Conservation (phyloP, 2,329 filamentous ascomycete species). For the Alternaria longipes region DNA sequence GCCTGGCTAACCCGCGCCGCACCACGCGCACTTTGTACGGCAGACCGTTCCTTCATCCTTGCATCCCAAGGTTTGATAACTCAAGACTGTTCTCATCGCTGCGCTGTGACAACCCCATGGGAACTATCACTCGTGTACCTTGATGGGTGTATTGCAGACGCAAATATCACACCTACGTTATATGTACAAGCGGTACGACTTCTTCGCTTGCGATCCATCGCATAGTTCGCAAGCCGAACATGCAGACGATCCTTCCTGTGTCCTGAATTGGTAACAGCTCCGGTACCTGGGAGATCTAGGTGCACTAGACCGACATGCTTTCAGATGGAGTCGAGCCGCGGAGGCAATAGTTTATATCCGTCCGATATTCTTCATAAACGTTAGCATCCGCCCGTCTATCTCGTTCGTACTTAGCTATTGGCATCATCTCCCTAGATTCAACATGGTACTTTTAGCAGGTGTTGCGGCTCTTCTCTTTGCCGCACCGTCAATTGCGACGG, state of each 20-base stretch:
- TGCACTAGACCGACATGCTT: background rate
- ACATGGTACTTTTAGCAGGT: background rate
- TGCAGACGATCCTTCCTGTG: background rate
- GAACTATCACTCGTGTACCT: background rate
- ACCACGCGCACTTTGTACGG: background rate
- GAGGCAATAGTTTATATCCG: background rate
- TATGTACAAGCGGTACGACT: background rate
- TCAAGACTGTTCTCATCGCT: background rate
- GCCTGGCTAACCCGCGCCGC: background rate
- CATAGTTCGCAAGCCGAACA: background rate
- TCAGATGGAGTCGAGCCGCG: background rate
- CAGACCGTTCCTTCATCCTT: background rate
- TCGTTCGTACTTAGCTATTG: background rate
- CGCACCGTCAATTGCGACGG: background rate
- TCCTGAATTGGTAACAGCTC: background rate
- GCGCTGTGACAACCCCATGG: background rate
- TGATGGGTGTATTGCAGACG: no score
- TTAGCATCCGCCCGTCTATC: background rate
- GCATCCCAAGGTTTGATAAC: background rate
- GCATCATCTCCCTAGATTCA: background rate
- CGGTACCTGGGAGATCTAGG: background rate
- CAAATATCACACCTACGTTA: background rate
- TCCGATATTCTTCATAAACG: background rate
- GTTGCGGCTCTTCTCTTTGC: background rate
- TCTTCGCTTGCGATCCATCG: background rate